A percentile compares a stretch with the other conserved stretches of the same genome.
Evolutionary conservation across 2,329 filamentous ascomycete species (phyloP).

Genomic region (Fusarium musae): DNA sequence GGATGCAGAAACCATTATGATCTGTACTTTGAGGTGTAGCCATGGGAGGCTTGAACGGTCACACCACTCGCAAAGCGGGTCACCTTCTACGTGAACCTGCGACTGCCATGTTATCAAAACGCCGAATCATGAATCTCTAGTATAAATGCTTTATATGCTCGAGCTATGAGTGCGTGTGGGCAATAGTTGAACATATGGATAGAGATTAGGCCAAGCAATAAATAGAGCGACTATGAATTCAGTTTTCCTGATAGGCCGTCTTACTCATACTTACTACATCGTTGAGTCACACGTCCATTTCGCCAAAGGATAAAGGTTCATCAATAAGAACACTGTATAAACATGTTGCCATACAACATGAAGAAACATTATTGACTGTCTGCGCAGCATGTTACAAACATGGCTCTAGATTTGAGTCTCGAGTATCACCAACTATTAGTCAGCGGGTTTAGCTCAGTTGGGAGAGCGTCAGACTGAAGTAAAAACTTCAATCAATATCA

Average conservation of each 20-base stretch:
- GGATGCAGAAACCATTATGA: conserved; percentile 17
- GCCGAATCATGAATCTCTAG: accelerated
- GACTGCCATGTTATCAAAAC: too few species aligned
- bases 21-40: conserved; percentile 15
- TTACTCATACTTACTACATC: accelerated
- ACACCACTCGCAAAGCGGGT: too few species aligned
- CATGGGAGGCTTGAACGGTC: accelerated
- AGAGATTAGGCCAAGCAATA: neutral
- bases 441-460: conserved; percentile 35
- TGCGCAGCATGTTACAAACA: accelerated
- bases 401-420: accelerated
- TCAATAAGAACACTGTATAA: neutral
- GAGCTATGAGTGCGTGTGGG: neutral
- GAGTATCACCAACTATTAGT: neutral
- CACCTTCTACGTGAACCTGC: accelerated
- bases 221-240: neutral
- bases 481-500: conserved; percentile 21
- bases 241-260: accelerated
- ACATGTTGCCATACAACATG: accelerated
- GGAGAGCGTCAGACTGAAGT: conserved; percentile 35
- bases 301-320: neutral
- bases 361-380: neutral
- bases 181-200: neutral
- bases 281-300: neutral
- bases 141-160: neutral